Evolutionary conservation across 1,284 basidiomycete genomes (phyloP).

Genomic region (Veloboletus limbatus): DNA sequence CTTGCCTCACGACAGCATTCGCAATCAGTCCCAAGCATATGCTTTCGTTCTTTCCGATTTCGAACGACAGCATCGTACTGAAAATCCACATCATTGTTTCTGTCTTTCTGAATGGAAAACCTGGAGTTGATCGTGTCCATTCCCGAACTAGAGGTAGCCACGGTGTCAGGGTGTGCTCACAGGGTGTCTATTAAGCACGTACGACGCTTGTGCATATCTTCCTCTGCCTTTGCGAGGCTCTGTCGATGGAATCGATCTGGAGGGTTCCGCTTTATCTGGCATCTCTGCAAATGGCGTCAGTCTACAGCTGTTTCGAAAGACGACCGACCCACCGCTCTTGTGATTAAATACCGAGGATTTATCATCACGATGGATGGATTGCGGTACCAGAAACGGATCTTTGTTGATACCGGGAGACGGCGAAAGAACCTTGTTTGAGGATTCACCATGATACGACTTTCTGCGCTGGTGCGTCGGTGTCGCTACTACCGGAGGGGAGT

Average conservation of each 20-base stretch:
- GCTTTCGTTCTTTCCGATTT: slow-evolving; percentile 58
- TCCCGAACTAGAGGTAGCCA: slow-evolving; percentile 20
- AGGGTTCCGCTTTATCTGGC: slow-evolving; percentile 30
- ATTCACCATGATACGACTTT: slow-evolving; percentile 19
- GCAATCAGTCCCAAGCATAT: slow-evolving; percentile 78
- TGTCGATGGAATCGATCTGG: slow-evolving; percentile 15
- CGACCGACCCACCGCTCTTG: slow-evolving; percentile 12
- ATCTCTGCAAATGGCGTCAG: slow-evolving; percentile 11
- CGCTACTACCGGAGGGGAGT: slow-evolving; percentile 1
- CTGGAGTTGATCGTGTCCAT: slow-evolving; percentile 55
- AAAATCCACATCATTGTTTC: slow-evolving; percentile 63
- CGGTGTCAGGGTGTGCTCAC: neutral
- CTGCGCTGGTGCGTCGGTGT: slow-evolving; percentile 13
- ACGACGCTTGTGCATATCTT: slow-evolving; percentile 32
- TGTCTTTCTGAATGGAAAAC: slow-evolving; percentile 64
- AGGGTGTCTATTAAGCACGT: slow-evolving; percentile 2
- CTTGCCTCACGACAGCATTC: slow-evolving; percentile 80
- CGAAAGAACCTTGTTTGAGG: slow-evolving; percentile 8
- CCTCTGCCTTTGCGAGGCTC: slow-evolving; percentile 31
- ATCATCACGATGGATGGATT: neutral
- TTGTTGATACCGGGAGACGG: slow-evolving; percentile 7
- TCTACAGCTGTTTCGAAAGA: neutral
- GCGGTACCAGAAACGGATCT: slow-evolving; percentile 7
- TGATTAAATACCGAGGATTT: neutral
- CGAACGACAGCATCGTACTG: slow-evolving; percentile 80